Evolutionary conservation across 1,284 basidiomycete genomes (phyloP).

Genomic region (Thelephora terrestris): DNA sequence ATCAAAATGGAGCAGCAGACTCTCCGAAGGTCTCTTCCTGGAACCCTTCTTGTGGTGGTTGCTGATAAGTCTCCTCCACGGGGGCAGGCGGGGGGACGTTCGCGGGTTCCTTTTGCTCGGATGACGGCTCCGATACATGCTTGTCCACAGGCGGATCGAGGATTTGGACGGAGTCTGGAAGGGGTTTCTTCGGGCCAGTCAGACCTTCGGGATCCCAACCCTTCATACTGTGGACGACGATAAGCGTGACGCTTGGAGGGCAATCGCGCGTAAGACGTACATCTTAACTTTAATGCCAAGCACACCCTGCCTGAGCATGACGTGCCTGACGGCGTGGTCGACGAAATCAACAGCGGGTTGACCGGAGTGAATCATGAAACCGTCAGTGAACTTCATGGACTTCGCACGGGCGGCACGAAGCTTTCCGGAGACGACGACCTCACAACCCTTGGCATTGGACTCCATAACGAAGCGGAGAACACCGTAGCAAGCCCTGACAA

Average conservation of each 20-base stretch:
- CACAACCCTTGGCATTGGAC: slow-evolving; percentile 98
- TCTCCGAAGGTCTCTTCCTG: slow-evolving; percentile 25
- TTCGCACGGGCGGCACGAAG: slow-evolving; percentile 99
- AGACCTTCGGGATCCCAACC: slow-evolving; percentile 88
- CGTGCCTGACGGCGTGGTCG: slow-evolving; percentile 97
- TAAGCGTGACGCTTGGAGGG: background rate
- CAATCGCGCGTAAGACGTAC: slow-evolving; percentile 34
- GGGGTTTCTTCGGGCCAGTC: slow-evolving; percentile 84
- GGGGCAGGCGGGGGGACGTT: slow-evolving; percentile 38
- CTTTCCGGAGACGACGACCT: slow-evolving; percentile 99
- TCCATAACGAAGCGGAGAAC: slow-evolving; percentile 99
- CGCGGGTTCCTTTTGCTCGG: slow-evolving; percentile 66
- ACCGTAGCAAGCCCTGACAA: slow-evolving; percentile 92
- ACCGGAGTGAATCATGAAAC: slow-evolving; percentile 99
- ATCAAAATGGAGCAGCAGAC: slow-evolving; percentile 22
- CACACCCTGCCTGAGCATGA: slow-evolving; percentile 97
- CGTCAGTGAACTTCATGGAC: slow-evolving; percentile 99
- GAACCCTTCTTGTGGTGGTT: slow-evolving; percentile 26
- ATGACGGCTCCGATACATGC: slow-evolving; percentile 67
- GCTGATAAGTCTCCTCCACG: slow-evolving; percentile 37
- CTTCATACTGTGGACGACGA: slow-evolving; percentile 70
- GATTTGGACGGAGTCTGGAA: slow-evolving; percentile 94
- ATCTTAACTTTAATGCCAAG: slow-evolving; percentile 99
- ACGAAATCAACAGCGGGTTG: slow-evolving; percentile 97
- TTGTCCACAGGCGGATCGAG: slow-evolving; percentile 79